phyloP scores from a whole-genome alignment of 2,329 filamentous ascomycete species.

The Cercospora zeina region DNA sequence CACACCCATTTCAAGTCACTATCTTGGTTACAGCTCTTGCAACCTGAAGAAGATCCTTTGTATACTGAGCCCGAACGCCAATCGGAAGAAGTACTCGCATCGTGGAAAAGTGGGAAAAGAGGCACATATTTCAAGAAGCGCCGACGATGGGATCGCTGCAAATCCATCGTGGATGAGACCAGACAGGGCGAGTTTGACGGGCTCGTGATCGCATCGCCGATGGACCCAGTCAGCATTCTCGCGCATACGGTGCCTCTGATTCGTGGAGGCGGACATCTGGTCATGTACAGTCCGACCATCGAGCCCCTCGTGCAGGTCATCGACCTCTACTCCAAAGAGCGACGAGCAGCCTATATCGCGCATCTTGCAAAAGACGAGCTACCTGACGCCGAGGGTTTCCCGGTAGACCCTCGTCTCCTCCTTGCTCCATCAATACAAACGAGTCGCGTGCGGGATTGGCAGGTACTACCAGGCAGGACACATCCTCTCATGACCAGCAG shows the following conservation, averaged over 20 bases:
- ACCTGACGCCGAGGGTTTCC: constrained; percentile 66
- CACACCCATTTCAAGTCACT: constrained; percentile 77
- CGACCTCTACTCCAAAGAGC: constrained; percentile 79
- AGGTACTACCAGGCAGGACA: constrained; percentile 86
- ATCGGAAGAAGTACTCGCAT: constrained; percentile 61
- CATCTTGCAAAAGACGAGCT: constrained; percentile 35
- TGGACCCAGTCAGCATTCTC: constrained; percentile 77
- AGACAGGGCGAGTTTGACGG: constrained; percentile 78
- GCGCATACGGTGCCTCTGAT: constrained; percentile 76
- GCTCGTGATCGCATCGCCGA: constrained; percentile 75
- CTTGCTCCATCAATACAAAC: constrained; percentile 80
- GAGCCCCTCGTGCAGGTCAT: constrained; percentile 76
- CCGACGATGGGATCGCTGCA: constrained; percentile 73
- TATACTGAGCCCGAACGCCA: constrained; percentile 68
- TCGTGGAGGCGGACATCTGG: constrained; percentile 77
- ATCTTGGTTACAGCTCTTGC: constrained; percentile 87
- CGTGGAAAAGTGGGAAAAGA: constrained; percentile 78
- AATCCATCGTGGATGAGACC: constrained; percentile 71
- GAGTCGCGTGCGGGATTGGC: constrained; percentile 75
- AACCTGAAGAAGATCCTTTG: constrained; percentile 71
- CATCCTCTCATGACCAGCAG: constrained; percentile 90
- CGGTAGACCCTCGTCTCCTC: constrained; percentile 80
- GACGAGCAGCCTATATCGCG: constrained; percentile 72
- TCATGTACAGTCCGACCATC: constrained; percentile 78
- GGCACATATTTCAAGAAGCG: constrained; percentile 88